phyloP scores from a whole-genome alignment of 805 yeast species.

The Yarrowia hollandica region DNA sequence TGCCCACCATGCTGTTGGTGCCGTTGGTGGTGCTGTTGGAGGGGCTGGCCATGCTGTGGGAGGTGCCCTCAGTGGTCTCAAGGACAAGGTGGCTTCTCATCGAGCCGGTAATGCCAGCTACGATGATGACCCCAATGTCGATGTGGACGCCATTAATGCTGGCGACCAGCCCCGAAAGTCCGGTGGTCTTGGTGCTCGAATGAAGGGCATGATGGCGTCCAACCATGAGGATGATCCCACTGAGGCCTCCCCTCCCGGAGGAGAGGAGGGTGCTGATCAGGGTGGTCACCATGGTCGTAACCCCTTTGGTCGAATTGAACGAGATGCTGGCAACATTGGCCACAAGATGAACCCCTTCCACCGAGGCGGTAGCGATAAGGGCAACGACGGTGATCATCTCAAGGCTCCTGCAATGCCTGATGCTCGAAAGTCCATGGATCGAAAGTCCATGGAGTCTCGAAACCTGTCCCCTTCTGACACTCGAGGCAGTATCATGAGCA shows the following conservation, averaged over 20 bases:
- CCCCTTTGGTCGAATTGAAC: constrained; percentile 10
- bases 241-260: not conserved
- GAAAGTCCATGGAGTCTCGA: constrained; percentile 13
- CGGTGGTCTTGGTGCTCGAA: constrained; percentile 1
- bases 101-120: constrained; percentile 1
- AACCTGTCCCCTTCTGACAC: constrained; percentile 16
- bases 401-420: constrained; percentile 15
- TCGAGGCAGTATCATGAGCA: constrained; percentile 18
- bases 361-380: not conserved
- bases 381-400: constrained; percentile 10
- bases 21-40: constrained; percentile 46
- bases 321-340: constrained; percentile 4
- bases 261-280: not conserved
- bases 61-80: constrained; percentile 20
- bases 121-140: constrained; percentile 21
- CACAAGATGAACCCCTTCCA: constrained; percentile 6
- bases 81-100: constrained; percentile 31
- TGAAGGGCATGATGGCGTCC: constrained; percentile 26
- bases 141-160: constrained; percentile 8
- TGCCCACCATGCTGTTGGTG: constrained; percentile 42
- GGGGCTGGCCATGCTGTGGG: constrained; percentile 38
- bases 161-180: constrained; percentile 21
- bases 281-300: not conserved
- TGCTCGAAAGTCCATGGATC: constrained; percentile 23
- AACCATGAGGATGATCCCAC: constrained; percentile 23